Base-by-base conservation (phyloP, 2,329 filamentous ascomycete species). In the Fusarium sororula region DNA sequence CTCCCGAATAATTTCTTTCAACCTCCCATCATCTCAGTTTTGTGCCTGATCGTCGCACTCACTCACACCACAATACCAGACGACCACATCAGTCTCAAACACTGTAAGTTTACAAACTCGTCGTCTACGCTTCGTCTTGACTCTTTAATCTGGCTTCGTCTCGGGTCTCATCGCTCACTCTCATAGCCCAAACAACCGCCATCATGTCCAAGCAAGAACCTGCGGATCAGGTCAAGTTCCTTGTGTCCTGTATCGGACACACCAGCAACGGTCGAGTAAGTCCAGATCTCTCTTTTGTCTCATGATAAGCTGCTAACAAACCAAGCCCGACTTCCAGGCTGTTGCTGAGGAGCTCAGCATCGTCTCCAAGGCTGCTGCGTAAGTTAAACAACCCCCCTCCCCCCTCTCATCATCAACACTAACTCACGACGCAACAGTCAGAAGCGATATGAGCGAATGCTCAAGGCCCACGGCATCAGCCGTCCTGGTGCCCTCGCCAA, bases 331-430 rank as follows among this genome's bases (percentile, higher is more conserved):
- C 77, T 94, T 93, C 74, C 82, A 81, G 11, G 85, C 86, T 55
- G 92, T 94, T n/a, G 90, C 90, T 17, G 83, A 85, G 22, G 91
- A 93, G 75, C 89, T 90, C 47, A 82, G 81, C 28, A 92, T 94
- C 42, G 85, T 91, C 39, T 85, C 83, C 80, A 92, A 92, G 81
- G 91, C 88, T 20, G 92, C 92, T 28, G 92, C 91, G 92, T 94
- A 87, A 86, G 91, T 88, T 30, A 12, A 5, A 26, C 24, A 26
- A 26, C 24, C 24, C 24, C 24, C 50, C 20, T 20, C 30, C 11
- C 12, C 30, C 30, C 10, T 20, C 4, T 20, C 26, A 28, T n/a
- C 24, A 6, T 28, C 32, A 39, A 53, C 50, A 41, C 47, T 64
- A 35, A 66, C 53, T 26, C 55, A 30, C 42, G 22, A 38, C 38